These are phyloP conservation scores for Pythium pyrilobum DNA, from an alignment of 352 stramenopile genomes.

Conservation along the genomic window DNA sequence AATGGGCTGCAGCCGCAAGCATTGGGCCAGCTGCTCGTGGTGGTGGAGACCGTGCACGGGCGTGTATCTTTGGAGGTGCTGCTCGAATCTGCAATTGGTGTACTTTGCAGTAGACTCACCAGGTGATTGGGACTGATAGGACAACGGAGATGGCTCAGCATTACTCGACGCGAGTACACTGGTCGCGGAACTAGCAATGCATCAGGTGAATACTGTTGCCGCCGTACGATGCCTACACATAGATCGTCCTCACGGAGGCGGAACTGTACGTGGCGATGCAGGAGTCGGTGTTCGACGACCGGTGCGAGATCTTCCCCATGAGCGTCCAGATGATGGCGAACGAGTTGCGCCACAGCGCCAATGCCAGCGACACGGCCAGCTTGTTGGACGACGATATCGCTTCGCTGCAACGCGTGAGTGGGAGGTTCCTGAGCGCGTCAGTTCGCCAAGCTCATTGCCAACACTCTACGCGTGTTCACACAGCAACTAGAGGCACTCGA, in stretches of 20 bases:
- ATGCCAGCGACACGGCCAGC: background rate
- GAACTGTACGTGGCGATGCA: constrained; percentile 7
- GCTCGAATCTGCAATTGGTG: too few relatives aligned
- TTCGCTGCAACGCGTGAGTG: constrained; percentile 11
- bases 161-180: constrained; percentile 4
- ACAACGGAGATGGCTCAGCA: constrained; percentile 1
- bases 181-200: constrained; percentile 7
- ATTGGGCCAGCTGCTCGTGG: constrained; percentile 8
- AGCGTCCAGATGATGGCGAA: constrained; percentile 31
- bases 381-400: constrained; percentile 20
- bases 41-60: constrained; percentile 40
- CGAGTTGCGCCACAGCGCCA: constrained; percentile 8
- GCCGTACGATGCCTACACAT: background rate
- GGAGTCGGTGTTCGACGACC: constrained; percentile 25
- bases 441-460: background rate
- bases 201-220: constrained; percentile 9
- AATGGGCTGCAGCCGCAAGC: background rate
- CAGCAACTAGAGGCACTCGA: constrained; percentile 20
- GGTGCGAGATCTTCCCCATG: constrained; percentile 34
- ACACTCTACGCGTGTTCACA: background rate
- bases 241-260: background rate
- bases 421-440: too few relatives aligned
- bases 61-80: constrained; percentile 43
- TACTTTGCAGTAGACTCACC: too few relatives aligned
- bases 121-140: constrained; percentile 1